Percentiles rank a stretch among this genome's conserved stretches.
These are phyloP conservation scores for Phaeomoniella chlamydospora DNA, from an alignment of 2,329 filamentous ascomycete genomes.

Conservation along the genomic window DNA sequence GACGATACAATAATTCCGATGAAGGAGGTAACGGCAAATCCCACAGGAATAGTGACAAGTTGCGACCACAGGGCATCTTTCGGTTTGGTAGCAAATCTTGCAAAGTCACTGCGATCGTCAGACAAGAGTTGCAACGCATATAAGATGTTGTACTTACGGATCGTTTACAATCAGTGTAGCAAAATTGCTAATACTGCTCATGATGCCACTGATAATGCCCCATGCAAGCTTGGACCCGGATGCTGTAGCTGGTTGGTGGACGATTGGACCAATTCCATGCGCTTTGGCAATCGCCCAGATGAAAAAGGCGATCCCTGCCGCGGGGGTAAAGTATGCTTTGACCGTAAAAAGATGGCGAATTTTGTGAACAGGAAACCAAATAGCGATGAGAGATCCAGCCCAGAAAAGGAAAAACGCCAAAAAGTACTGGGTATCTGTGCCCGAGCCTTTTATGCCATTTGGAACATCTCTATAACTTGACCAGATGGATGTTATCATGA, in stretches of 20 bases:
- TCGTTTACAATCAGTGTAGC: slow-evolving; percentile 70
- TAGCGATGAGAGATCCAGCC: slow-evolving; percentile 37
- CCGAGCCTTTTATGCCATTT: slow-evolving; percentile 54
- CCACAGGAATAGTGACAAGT: slow-evolving; percentile 55
- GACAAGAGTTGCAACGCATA: too few species aligned
- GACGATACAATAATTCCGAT: slow-evolving; percentile 70
- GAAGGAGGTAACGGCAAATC: slow-evolving; percentile 68
- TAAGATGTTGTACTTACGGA: too few species aligned
- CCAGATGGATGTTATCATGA: slow-evolving; percentile 86
- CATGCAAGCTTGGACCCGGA: slow-evolving; percentile 60
- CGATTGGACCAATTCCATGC: slow-evolving; percentile 69
- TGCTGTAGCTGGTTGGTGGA: slow-evolving; percentile 49
- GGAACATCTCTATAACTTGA: slow-evolving; percentile 42
- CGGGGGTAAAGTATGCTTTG: slow-evolving; percentile 73
- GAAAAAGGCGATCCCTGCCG: slow-evolving; percentile 72
- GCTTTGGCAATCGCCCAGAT: slow-evolving; percentile 75
- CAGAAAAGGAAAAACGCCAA: slow-evolving; percentile 81
- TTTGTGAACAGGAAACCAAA: slow-evolving; percentile 9
- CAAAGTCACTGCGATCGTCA: too few species aligned
- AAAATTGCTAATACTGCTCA: slow-evolving; percentile 84
- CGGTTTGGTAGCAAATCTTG: slow-evolving; percentile 60
- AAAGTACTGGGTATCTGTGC: slow-evolving; percentile 62
- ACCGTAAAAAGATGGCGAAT: slow-evolving; percentile 70
- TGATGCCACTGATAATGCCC: slow-evolving; percentile 72
- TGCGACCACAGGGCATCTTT: slow-evolving; percentile 69